Evolutionary conservation across 2,329 filamentous ascomycete species (phyloP), one percentile per base, ranked within the genome.

Genomic region (Lasiodiplodia theobromae): DNA sequence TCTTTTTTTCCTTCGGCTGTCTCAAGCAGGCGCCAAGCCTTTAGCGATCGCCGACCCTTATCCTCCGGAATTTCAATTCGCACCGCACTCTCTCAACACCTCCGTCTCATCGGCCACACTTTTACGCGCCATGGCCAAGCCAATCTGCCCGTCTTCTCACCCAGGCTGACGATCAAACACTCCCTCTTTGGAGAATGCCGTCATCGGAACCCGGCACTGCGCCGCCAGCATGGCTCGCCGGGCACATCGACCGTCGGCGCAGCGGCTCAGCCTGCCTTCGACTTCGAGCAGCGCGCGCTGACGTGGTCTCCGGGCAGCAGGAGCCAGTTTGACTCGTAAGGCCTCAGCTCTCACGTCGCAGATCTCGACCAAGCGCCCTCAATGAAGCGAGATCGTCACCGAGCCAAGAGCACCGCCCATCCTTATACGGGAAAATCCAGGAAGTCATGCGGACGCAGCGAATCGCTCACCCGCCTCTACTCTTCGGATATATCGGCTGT

Each of bases 321-420:
- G 12, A 63, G 58, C 40, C 40, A 37, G 18, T 7, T 63, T 44
- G 44, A 49, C 47, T 64, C 60, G 25, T 37, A 21, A 40, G 2
- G n/a, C 60, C 18, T 38, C 28, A 11, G 25, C 60, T 21, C 47
- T 64, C 60, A 52, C 12, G 60, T 64, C 60, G 60, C 60, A 64
- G 60, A 64, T 64, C 60, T 21, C 14, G 60, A 64, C n/a, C 60
- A 28, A 52, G 44, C 44, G 18, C 21, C 25, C 60, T 64, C 47
- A 28, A 64, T 38, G 60, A 52, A 64, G 60, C 60, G 47, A 64
- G 60, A 64, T 64, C 60, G 60, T 52, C 60, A 18, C 60, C 44
- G 18, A 38, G 60, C 60, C 60, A 64, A 52, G 60, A 51, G 16
- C 44, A 51, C 60, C 31, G 60, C 47, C 60, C 60, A 64, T 64